A percentile compares a stretch with the other conserved stretches of the same genome.
Conservation (phyloP, 495 filamentous ascomycete species). For the Penicillium subrubescens region DNA sequence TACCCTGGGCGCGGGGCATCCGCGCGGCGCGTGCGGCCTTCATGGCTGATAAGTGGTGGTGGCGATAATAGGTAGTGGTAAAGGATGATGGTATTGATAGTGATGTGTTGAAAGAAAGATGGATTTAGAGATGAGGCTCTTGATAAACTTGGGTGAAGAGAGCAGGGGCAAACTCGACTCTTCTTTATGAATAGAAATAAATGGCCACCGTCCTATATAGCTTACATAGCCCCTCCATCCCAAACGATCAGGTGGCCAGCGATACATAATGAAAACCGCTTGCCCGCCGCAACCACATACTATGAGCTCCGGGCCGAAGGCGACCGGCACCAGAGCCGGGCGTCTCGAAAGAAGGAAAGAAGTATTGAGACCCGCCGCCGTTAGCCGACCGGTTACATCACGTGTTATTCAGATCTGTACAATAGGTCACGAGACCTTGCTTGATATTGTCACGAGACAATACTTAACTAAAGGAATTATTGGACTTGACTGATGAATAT, state of each 20-base stretch:
- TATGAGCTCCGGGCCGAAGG: slow-evolving; percentile 1
- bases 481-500: background rate
- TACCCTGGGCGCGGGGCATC: slow-evolving; percentile 25
- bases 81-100: slow-evolving; percentile 40
- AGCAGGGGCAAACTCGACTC: background rate
- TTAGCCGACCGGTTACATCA: slow-evolving; percentile 39
- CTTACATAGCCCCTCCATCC: slow-evolving; percentile 22
- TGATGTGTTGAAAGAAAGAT: background rate
- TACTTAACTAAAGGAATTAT: background rate
- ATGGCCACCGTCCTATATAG: slow-evolving; percentile 3
- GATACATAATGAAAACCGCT: slow-evolving; percentile 62
- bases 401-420: slow-evolving; percentile 15
- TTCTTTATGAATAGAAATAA: background rate
- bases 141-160: background rate
- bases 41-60: slow-evolving; percentile 24
- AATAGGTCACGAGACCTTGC: background rate
- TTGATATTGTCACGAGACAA: too few relatives aligned
- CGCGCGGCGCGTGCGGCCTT: slow-evolving; percentile 38
- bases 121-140: background rate
- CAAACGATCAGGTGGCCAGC: slow-evolving; percentile 2
- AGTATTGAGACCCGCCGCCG: background rate
- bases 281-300: slow-evolving; percentile 56
- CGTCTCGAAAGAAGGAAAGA: background rate
- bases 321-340: slow-evolving; percentile 4
- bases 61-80: background rate